These are phyloP conservation scores for Kodamaea arcana DNA, from an alignment of 1,139 yeast species.

Conservation along the genomic window DNA sequence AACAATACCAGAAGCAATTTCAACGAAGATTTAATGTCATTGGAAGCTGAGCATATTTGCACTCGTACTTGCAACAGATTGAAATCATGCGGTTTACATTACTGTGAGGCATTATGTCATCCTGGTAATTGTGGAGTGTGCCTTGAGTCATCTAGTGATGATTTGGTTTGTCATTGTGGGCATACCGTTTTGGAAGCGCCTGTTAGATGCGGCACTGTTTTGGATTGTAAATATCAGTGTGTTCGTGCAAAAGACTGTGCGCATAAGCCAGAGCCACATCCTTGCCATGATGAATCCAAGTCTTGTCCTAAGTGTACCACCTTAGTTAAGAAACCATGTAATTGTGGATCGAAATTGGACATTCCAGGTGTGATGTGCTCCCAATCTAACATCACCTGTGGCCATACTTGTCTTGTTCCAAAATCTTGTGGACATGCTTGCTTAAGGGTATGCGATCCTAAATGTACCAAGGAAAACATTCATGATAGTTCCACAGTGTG, in stretches of 20 bases:
- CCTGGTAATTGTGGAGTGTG: slow-evolving; percentile 83
- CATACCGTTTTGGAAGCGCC: slow-evolving; percentile 79
- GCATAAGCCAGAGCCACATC: slow-evolving; percentile 67
- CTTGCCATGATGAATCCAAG: slow-evolving; percentile 64
- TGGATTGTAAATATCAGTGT: slow-evolving; percentile 74
- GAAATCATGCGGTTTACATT: slow-evolving; percentile 69
- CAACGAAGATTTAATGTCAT: slow-evolving; percentile 49
- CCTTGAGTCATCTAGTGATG: slow-evolving; percentile 77
- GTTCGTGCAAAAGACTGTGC: slow-evolving; percentile 63
- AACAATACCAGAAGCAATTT: slow-evolving; percentile 35
- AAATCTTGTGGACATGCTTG: slow-evolving; percentile 74
- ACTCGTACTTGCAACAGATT: slow-evolving; percentile 62
- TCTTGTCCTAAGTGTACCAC: slow-evolving; percentile 78
- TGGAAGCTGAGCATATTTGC: slow-evolving; percentile 80
- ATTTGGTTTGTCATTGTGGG: slow-evolving; percentile 82
- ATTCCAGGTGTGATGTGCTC: slow-evolving; percentile 71
- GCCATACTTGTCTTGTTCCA: slow-evolving; percentile 54
- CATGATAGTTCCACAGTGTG: slow-evolving; percentile 44
- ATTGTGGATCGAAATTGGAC: slow-evolving; percentile 57
- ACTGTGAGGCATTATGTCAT: slow-evolving; percentile 75
- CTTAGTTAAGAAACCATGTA: slow-evolving; percentile 59
- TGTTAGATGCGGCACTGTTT: slow-evolving; percentile 76
- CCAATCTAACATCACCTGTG: slow-evolving; percentile 68
- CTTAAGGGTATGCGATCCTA: slow-evolving; percentile 49
- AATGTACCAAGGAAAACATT: slow-evolving; percentile 28